Evolutionary conservation across 225 moss, liverwort and hornwort genomes (phyloP).

Genomic region (Sphagnum tenellum): DNA sequence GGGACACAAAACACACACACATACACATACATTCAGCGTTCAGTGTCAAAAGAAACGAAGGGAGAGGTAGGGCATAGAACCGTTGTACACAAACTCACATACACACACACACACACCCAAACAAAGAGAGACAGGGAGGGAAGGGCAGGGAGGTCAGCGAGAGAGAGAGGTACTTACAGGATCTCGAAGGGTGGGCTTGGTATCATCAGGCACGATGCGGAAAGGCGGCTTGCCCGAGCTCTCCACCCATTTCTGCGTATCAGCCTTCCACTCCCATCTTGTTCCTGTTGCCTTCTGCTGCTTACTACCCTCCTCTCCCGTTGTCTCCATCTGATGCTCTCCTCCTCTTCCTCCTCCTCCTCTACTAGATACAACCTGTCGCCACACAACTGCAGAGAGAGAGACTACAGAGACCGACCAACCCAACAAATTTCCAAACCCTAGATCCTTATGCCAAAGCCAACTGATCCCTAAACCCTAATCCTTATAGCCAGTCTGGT

Average conservation of each 20-base stretch:
- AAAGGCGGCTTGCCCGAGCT: slow-evolving; percentile 40
- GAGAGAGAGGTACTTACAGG: slow-evolving; percentile 27
- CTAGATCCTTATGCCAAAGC: too few relatives aligned
- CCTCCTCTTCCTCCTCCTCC: too few relatives aligned
- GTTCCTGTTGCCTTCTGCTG: too few relatives aligned
- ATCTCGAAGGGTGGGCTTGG: slow-evolving; percentile 51
- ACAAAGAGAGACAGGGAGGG: not conserved
- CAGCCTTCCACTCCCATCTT: slow-evolving; percentile 37
- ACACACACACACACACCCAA: not conserved
- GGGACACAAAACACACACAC: not conserved
- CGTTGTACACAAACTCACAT: not conserved
- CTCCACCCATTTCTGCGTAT: slow-evolving; percentile 45
- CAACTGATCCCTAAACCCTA: too few relatives aligned
- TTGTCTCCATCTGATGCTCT: too few relatives aligned
- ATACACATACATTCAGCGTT: not conserved
- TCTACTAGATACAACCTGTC: too few relatives aligned
- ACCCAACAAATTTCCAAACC: too few relatives aligned
- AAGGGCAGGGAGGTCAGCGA: not conserved
- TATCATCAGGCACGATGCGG: slow-evolving; percentile 41
- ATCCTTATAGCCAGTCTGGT: too few relatives aligned
- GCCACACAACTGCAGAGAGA: too few relatives aligned
- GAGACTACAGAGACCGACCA: too few relatives aligned
- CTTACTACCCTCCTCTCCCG: too few relatives aligned
- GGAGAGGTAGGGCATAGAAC: not conserved
- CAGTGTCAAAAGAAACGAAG: too few relatives aligned